Conservation (phyloP, 2,329 filamentous ascomycete species). For the Gliomastix tumulicola region DNA sequence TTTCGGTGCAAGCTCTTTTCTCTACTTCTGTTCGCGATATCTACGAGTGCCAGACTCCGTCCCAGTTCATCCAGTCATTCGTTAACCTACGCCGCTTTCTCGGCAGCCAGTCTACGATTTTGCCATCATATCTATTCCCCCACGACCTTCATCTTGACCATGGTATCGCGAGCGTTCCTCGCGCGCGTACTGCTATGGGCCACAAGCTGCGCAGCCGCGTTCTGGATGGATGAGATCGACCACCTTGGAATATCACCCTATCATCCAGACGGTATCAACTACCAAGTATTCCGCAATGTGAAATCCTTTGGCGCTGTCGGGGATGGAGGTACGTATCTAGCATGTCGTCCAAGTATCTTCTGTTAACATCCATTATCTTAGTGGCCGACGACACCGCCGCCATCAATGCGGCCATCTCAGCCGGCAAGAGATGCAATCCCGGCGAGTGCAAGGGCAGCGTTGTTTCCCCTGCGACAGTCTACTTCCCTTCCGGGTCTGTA, state of each 20-base stretch:
- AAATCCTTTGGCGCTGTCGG: conserved; percentile 33
- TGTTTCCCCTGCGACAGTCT: conserved; percentile 26
- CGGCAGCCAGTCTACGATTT: too few relatives aligned
- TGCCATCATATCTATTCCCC: too few relatives aligned
- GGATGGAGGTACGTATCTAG: conserved; percentile 16
- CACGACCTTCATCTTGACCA: too few relatives aligned
- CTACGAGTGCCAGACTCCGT: too few relatives aligned
- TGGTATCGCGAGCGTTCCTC: too few relatives aligned
- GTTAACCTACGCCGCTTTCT: too few relatives aligned
- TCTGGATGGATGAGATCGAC: conserved; percentile 34
- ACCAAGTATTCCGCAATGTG: conserved; percentile 40
- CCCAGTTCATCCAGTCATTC: too few relatives aligned
- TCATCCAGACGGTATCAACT: conserved; percentile 27
- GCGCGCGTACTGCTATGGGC: neutral
- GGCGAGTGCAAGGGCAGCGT: conserved; percentile 8
- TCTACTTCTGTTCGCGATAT: too few relatives aligned
- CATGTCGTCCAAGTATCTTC: neutral
- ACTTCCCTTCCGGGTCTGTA: conserved; percentile 26
- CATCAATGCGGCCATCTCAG: conserved; percentile 69
- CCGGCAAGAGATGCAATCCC: conserved; percentile 33
- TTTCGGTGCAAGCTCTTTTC: too few relatives aligned
- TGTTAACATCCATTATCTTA: neutral
- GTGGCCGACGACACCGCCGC: conserved; percentile 70
- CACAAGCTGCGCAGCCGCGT: neutral
- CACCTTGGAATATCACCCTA: conserved; percentile 41